Evolutionary conservation across 2,329 filamentous ascomycete species (phyloP).

Genomic region (Pyricularia grisea): DNA sequence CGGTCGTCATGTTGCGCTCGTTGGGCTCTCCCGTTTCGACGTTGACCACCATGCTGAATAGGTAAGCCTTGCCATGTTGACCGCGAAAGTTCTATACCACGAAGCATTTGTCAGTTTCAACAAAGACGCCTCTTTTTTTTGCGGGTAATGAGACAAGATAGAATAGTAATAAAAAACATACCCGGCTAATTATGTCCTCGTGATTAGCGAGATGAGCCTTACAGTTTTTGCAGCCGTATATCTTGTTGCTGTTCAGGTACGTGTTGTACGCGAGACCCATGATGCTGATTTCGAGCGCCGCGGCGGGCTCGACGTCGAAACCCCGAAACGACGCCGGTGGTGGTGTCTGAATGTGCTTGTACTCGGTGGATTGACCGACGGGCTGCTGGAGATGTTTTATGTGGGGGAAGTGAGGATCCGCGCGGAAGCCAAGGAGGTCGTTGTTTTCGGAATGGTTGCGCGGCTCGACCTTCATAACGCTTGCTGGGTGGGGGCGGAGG

Average conservation of each 20-base stretch:
- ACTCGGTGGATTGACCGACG: too few species aligned
- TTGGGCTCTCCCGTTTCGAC: slow-evolving; percentile 72
- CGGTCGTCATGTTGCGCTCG: slow-evolving; percentile 97
- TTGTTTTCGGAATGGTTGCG: neutral
- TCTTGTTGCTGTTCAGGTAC: slow-evolving; percentile 77
- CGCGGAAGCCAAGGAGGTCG: neutral
- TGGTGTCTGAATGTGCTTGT: neutral
- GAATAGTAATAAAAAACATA: slow-evolving; percentile 32
- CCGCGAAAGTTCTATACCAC: slow-evolving; percentile 80
- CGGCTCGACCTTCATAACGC: neutral
- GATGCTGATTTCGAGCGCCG: neutral
- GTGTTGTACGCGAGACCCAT: slow-evolving; percentile 92
- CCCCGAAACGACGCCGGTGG: neutral
- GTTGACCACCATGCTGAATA: slow-evolving; percentile 93
- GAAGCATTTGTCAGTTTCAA: slow-evolving; percentile 4
- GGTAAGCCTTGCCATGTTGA: slow-evolving; percentile 95
- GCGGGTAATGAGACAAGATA: slow-evolving; percentile 7
- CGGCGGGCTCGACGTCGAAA: neutral
- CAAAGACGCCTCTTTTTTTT: neutral
- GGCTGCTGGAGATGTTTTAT: neutral
- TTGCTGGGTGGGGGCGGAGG: neutral
- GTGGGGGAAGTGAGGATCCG: neutral
- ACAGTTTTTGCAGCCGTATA: slow-evolving; percentile 90
- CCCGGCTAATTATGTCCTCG: slow-evolving; percentile 90
- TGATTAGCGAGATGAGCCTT: slow-evolving; percentile 93